Base-by-base conservation (phyloP, 2,329 filamentous ascomycete genomes). In the Colletotrichum destructivum region DNA sequence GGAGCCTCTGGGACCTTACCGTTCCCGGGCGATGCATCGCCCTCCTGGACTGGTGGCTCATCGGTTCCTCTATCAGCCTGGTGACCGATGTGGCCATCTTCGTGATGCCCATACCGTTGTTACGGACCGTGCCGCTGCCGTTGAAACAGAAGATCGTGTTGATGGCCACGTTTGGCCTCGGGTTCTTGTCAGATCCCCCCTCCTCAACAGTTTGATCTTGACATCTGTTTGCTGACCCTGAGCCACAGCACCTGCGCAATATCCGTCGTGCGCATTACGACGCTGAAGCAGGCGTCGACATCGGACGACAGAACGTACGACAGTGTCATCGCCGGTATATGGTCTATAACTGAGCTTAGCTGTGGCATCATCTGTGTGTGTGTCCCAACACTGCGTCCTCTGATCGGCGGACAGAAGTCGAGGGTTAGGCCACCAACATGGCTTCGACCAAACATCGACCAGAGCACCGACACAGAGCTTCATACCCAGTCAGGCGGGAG, bases 331-430 rank as follows among this genome's bases (percentile, higher is more conserved):
- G 49, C 61, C 11, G 62, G 60, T 1, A 78, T 80, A 69, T 84
- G 82, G 81, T 83, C 82, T 11, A 78, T 82, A 56, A 79, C 83
- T 66, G 82, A 84, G 71, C 78, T 82, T 60, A 81, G 81, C 69
- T 78, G 80, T 52, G 81, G 79, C 57, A 77, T 84, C 68, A 75
- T 83, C 18, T 83, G 82, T 69, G 77, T 81, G 44, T 82, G 81
- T 72, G 77, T 84, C 13, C 82, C 82, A 0, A 82, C 82, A 7
- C 74, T 83, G 2, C 77, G 81, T 1, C 80, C 80, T 21, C 55
- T 80, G 3, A 59, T 81, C 31, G 60, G 40, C 3, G n/a, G 59
- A 0, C 40, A 61, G 21, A 61, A 55, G 7, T 18, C 47, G 4
- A 49, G 60, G 2, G 7, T 21, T 0, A 21, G 31, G 1, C 40